A percentile compares a stretch with the other conserved stretches of the same genome.
Evolutionary conservation across 2,329 filamentous ascomycete genomes (phyloP).

Genomic region (Bipolaris cookei): DNA sequence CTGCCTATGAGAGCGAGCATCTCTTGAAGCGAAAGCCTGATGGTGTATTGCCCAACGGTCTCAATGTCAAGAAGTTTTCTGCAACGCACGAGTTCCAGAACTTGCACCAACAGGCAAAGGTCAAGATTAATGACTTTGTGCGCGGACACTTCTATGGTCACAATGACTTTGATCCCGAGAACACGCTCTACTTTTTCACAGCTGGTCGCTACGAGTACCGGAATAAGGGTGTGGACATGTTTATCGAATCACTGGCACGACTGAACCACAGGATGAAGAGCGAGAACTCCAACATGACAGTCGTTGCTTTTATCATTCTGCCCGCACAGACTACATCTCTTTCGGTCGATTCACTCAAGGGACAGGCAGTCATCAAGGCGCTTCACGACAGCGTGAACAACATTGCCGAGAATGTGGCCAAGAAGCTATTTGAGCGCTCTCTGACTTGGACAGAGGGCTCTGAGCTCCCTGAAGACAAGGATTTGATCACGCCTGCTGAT

Average conservation of each 20-base stretch:
- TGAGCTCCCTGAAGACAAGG: constrained; percentile 93
- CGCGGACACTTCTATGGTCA: constrained; percentile 98
- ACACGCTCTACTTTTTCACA: constrained; percentile 97
- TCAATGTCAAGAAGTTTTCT: constrained; percentile 98
- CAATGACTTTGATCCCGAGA: constrained; percentile 95
- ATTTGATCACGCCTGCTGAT: constrained; percentile 89
- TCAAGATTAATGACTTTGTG: constrained; percentile 98
- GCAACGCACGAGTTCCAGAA: constrained; percentile 99
- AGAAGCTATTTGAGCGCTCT: constrained; percentile 91
- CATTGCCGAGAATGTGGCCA: constrained; percentile 90
- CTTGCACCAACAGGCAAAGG: constrained; percentile 92
- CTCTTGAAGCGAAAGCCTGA: constrained; percentile 96
- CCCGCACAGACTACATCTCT: constrained; percentile 94
- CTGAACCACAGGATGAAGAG: constrained; percentile 91
- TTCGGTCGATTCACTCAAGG: constrained; percentile 93
- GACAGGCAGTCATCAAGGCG: constrained; percentile 96
- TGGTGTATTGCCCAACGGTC: constrained; percentile 91
- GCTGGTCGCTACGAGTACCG: constrained; percentile 96
- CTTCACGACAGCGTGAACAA: constrained; percentile 90
- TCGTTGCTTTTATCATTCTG: constrained; percentile 99
- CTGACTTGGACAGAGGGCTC: constrained; percentile 96
- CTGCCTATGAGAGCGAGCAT: constrained; percentile 97
- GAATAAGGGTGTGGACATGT: constrained; percentile 99
- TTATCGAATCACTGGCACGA: constrained; percentile 93
- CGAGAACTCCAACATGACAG: constrained; percentile 84